phyloP scores from a whole-genome alignment of 805 yeast genomes.

The Barnettozyma botsteinii region DNA sequence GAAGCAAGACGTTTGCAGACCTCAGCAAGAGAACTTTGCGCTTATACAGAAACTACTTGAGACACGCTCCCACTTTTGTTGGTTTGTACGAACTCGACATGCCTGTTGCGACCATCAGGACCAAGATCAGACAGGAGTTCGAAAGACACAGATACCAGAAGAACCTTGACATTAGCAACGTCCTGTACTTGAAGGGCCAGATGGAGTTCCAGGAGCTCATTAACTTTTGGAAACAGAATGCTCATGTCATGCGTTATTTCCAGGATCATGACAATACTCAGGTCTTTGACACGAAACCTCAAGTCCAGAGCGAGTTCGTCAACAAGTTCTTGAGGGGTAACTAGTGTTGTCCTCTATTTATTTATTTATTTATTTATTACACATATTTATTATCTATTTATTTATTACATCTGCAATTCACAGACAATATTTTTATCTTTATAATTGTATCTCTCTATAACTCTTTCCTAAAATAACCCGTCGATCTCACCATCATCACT shows the following conservation, averaged over 20 bases:
- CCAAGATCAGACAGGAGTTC: conserved; percentile 83
- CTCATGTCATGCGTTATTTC: conserved; percentile 79
- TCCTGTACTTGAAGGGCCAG: conserved; percentile 74
- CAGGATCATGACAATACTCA: conserved; percentile 57
- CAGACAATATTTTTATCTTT: too few relatives aligned
- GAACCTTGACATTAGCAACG: conserved; percentile 60
- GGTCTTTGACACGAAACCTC: conserved; percentile 35
- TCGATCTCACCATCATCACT: conserved; percentile 86
- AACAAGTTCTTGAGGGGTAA: conserved; percentile 65
- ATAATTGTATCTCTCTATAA: background rate
- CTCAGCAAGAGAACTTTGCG: conserved; percentile 58
- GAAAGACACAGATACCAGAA: conserved; percentile 76
- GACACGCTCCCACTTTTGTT: conserved; percentile 53
- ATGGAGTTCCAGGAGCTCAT: conserved; percentile 87
- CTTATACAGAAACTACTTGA: conserved; percentile 66
- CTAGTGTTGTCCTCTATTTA: background rate
- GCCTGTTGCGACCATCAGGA: conserved; percentile 73
- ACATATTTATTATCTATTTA: conserved; percentile 8
- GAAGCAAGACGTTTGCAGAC: conserved; percentile 54
- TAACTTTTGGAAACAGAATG: conserved; percentile 86
- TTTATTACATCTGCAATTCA: too few relatives aligned
- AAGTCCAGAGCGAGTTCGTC: conserved; percentile 48
- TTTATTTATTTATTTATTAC: conserved; percentile 7
- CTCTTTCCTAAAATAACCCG: conserved; percentile 56
- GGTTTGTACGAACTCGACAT: conserved; percentile 68